Base-by-base conservation (phyloP, 1,284 basidiomycete species). In the Heliocybe sulcata region DNA sequence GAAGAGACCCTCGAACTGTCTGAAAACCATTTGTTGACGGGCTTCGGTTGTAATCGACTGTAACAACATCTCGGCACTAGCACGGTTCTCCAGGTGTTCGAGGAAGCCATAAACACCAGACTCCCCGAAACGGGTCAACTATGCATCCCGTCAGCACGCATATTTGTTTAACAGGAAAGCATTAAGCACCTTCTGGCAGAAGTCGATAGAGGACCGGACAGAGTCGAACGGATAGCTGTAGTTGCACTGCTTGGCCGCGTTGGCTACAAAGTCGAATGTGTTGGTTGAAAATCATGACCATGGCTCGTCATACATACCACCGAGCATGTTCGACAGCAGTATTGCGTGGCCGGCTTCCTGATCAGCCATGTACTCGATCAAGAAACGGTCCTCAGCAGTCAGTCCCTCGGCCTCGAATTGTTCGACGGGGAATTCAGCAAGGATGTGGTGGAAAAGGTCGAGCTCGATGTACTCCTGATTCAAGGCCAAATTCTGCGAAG, bases 1-100 rank as follows among this genome's bases (percentile, higher is more conserved):
- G 73, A 82, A 83, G 1, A 82, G 63, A 0, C 83, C 83, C 56
- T 81, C 75, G 52, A 85, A 77, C 63, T 87, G 83, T 12, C 83
- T 67, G 72, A 87, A 84, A 49, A 78, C 72, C 78, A 85, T 80
- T 68, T 88, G 81, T 67, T 88, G 84, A 11, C 85, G 72, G 4
- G 73, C 79, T 67, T 87, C 84, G n/a, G 79, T 83, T 0, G 82
- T 75, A 60, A 88, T 82, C 3, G 77, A 74, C 63, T 87, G 79
- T 2, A 81, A 65, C 11, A 87, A 68, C 10, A 87, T 67, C 52
- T 77, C 70, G 1, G 84, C 83, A 2, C 77, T 65, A 2, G 78
- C 72, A 20, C 82, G 73, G 22, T 81, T 82, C 65, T 87, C 72
- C 38, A 90, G 72, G 61, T 85, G 82, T 45, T 79, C 72, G 20